Conservation (phyloP, 768 basidiomycete species). For the Agrocybe praecox region DNA sequence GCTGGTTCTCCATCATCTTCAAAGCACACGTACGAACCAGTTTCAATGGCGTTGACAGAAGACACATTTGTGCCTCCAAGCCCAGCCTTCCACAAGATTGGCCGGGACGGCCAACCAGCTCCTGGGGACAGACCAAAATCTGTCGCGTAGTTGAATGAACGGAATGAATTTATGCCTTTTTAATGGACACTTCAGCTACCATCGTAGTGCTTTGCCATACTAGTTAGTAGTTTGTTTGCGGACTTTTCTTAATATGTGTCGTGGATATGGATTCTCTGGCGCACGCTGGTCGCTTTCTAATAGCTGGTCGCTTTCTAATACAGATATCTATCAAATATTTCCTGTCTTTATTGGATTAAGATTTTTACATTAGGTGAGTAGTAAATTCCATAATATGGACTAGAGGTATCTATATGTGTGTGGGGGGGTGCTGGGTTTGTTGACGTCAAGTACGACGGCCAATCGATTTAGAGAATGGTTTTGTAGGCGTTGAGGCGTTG, state of each 20-base stretch:
- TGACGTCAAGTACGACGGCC: neutral
- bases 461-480: neutral
- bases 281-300: slow-evolving; percentile 17
- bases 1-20: slow-evolving; percentile 26
- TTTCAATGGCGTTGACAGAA: slow-evolving; percentile 67
- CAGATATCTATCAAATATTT: slow-evolving; percentile 9
- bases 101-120: slow-evolving; percentile 26
- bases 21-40: slow-evolving; percentile 67
- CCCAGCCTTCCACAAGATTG: slow-evolving; percentile 54
- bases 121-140: slow-evolving; percentile 48
- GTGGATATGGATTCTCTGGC: slow-evolving; percentile 14
- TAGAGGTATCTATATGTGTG: neutral
- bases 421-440: neutral
- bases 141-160: slow-evolving; percentile 29
- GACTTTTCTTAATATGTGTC: slow-evolving; percentile 10
- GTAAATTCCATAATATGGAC: neutral
- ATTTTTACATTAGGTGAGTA: neutral
- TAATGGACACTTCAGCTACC: slow-evolving; percentile 4
- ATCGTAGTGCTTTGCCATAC: slow-evolving; percentile 15
- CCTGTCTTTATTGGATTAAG: neutral
- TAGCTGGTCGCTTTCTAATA: slow-evolving; percentile 17
- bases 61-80: slow-evolving; percentile 62
- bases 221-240: slow-evolving; percentile 1
- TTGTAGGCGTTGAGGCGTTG: neutral
- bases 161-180: neutral